Evolutionary conservation across 345 rosid species (phyloP).

Genomic region (Populus davidiana): DNA sequence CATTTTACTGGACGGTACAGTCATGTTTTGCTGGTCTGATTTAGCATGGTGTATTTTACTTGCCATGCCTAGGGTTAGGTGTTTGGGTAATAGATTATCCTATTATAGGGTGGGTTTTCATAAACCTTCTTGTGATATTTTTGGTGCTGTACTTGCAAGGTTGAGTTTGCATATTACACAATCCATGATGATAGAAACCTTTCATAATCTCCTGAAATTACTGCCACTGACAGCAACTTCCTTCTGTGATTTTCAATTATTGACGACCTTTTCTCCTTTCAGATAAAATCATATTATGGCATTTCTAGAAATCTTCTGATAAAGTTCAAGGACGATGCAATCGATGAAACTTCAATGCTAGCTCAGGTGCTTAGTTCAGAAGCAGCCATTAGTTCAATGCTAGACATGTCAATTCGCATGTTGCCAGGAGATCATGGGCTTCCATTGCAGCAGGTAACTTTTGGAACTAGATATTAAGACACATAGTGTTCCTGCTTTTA

Average conservation of each 20-base stretch:
- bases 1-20: neutral
- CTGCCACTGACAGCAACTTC: neutral
- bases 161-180: neutral
- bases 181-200: neutral
- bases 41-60: neutral
- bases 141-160: neutral
- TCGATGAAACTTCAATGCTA: slow-evolving; percentile 81
- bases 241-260: neutral
- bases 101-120: neutral
- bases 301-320: slow-evolving; percentile 86
- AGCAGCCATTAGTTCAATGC: slow-evolving; percentile 84
- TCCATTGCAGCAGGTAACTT: slow-evolving; percentile 84
- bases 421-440: slow-evolving; percentile 95
- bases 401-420: slow-evolving; percentile 88
- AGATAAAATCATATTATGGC: slow-evolving; percentile 93
- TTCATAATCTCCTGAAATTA: neutral
- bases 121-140: neutral
- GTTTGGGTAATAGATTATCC: neutral
- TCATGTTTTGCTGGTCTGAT: neutral
- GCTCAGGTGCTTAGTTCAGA: slow-evolving; percentile 91
- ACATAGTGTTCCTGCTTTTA: neutral
- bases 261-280: slow-evolving; percentile 24
- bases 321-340: slow-evolving; percentile 79
- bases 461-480: neutral
- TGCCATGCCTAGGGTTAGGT: neutral